A percentile compares a stretch with the other conserved stretches of the same genome.
These are phyloP conservation scores for Volvox africanus DNA, from an alignment of 139 green algal species.

Conservation along the genomic window DNA sequence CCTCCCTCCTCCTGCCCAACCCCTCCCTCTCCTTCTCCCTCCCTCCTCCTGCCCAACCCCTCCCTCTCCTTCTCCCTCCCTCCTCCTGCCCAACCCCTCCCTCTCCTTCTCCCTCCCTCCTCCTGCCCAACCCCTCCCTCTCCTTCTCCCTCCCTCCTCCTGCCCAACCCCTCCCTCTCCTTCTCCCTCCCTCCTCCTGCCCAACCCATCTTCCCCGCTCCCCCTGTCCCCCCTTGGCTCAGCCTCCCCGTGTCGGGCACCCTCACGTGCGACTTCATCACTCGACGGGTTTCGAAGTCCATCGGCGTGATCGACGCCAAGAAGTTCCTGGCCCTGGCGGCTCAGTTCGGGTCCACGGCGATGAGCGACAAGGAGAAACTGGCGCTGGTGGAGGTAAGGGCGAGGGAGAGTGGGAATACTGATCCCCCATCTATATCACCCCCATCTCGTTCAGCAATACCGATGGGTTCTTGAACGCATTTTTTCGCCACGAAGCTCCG, in stretches of 20 bases:
- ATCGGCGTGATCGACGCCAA: constrained; percentile 53
- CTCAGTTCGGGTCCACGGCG: constrained; percentile 53
- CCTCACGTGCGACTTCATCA: constrained; percentile 59
- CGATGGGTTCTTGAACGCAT: too few species aligned
- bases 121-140: not conserved
- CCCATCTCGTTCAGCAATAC: too few species aligned
- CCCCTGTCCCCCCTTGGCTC: not conserved
- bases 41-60: not conserved
- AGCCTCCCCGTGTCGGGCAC: constrained; percentile 57
- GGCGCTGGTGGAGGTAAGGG: constrained; percentile 72
- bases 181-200: not conserved
- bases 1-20: not conserved
- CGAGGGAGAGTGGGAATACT: too few species aligned
- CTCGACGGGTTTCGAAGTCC: constrained; percentile 24
- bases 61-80: not conserved
- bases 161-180: not conserved
- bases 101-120: not conserved
- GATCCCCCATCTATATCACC: too few species aligned
- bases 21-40: not conserved
- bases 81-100: not conserved
- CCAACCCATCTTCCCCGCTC: too few species aligned
- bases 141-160: not conserved
- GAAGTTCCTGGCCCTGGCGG: constrained; percentile 57
- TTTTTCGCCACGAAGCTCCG: too few species aligned
- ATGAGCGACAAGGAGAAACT: constrained; percentile 73